Percentiles rank a stretch among this genome's conserved stretches.
Evolutionary conservation across 305 asterid species (phyloP).

Genomic region (Fraxinus albicans): DNA sequence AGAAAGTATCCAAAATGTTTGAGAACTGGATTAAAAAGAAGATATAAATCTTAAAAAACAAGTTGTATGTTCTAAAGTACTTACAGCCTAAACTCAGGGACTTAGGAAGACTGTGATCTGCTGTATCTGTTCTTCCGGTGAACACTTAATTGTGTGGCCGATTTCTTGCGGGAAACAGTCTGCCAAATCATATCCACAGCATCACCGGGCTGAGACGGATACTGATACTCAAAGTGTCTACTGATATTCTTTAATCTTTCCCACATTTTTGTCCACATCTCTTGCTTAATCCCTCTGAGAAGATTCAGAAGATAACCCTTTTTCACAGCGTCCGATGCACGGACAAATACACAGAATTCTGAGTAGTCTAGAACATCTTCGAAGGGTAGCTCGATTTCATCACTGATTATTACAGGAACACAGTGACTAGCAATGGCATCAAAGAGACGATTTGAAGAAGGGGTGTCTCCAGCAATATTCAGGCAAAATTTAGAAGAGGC

Average conservation of each 20-base stretch:
- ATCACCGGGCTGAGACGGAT: slow-evolving; percentile 61
- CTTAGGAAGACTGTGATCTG: slow-evolving; percentile 33
- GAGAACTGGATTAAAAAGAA: background rate
- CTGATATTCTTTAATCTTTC: slow-evolving; percentile 50
- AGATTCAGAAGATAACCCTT: slow-evolving; percentile 62
- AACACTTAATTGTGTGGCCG: slow-evolving; percentile 30
- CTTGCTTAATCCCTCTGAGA: slow-evolving; percentile 58
- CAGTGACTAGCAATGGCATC: slow-evolving; percentile 87
- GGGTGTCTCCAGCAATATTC: slow-evolving; percentile 91
- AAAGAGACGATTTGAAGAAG: slow-evolving; percentile 89
- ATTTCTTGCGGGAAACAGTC: slow-evolving; percentile 59
- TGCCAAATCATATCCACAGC: slow-evolving; percentile 99
- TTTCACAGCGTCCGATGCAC: slow-evolving; percentile 58
- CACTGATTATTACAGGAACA: slow-evolving; percentile 88
- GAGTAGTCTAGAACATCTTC: slow-evolving; percentile 79
- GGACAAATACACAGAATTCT: slow-evolving; percentile 67
- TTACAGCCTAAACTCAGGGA: background rate
- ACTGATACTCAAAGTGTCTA: slow-evolving; percentile 63
- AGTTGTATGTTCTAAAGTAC: background rate
- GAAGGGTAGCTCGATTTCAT: slow-evolving; percentile 81
- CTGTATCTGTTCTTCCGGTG: slow-evolving; percentile 62
- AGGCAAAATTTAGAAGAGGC: slow-evolving; percentile 78
- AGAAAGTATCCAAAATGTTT: background rate
- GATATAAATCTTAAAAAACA: background rate
- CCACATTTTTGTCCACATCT: slow-evolving; percentile 83